Percentiles rank a stretch among this genome's conserved stretches.
phyloP scores from a whole-genome alignment of 75 land plant species.

The Larix kaempferi region DNA sequence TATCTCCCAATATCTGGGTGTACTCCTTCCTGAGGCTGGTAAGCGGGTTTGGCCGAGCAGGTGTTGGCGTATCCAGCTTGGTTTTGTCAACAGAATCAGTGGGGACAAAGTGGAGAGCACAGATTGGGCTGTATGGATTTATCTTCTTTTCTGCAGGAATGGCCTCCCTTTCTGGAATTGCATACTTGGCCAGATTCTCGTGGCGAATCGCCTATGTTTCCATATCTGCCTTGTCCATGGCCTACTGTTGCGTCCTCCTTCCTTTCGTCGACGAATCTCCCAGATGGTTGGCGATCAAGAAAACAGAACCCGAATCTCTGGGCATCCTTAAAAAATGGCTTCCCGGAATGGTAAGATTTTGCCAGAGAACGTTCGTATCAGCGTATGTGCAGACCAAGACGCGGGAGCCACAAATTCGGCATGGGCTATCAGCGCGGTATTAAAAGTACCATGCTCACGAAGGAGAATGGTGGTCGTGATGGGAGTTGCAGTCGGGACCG shows the following conservation, averaged over 20 bases:
- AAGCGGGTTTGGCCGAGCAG: constrained; percentile 33
- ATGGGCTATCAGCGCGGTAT: constrained; percentile 7
- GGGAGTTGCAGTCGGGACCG: constrained; percentile 29
- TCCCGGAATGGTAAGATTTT: constrained; percentile 25
- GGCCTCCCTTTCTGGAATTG: constrained; percentile 33
- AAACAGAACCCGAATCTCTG: constrained; percentile 28
- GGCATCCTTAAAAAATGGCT: constrained; percentile 30
- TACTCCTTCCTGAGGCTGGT: constrained; percentile 38
- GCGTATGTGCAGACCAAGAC: too few species aligned
- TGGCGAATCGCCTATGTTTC: constrained; percentile 36
- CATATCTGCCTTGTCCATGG: constrained; percentile 28
- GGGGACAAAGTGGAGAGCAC: constrained; percentile 41
- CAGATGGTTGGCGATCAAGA: constrained; percentile 29
- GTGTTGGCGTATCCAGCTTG: constrained; percentile 38
- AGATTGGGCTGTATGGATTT: constrained; percentile 39
- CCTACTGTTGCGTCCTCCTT: constrained; percentile 18
- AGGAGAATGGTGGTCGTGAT: constrained; percentile 23
- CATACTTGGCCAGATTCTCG: constrained; percentile 25
- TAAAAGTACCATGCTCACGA: constrained; percentile 13
- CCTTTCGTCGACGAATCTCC: constrained; percentile 48
- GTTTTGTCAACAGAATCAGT: constrained; percentile 47
- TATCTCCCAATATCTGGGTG: constrained; percentile 37
- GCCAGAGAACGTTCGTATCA: constrained; percentile 13
- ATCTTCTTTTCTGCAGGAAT: constrained; percentile 43
- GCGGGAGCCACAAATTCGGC: neutral